Evolutionary conservation across 805 yeast genomes (phyloP).

Genomic region (Metschnikowia cubensis): DNA sequence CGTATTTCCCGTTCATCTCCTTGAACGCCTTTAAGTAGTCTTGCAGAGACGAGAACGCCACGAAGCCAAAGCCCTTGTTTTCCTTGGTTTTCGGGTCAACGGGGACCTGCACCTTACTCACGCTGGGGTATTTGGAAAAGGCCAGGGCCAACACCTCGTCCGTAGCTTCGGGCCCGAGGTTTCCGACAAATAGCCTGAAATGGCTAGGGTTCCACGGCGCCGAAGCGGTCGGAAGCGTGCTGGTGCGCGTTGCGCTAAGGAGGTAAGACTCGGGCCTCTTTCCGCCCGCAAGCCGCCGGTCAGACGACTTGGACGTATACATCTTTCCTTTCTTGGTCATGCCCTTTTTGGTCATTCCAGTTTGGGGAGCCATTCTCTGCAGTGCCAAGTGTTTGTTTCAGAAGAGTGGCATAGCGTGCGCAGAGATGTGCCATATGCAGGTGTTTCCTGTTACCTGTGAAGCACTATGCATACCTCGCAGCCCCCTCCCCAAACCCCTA

Average conservation of each 20-base stretch:
- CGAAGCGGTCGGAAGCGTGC: slow-evolving; percentile 17
- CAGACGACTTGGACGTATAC: slow-evolving; percentile 45
- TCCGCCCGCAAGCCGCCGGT: slow-evolving; percentile 53
- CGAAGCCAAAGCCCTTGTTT: slow-evolving; percentile 71
- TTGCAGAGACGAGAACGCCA: slow-evolving; percentile 58
- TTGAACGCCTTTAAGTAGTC: slow-evolving; percentile 70
- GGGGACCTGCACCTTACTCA: slow-evolving; percentile 60
- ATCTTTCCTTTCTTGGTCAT: slow-evolving; percentile 16
- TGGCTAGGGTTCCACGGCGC: slow-evolving; percentile 70
- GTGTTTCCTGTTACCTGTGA: neutral
- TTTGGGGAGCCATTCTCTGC: slow-evolving; percentile 2
- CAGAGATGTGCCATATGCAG: neutral
- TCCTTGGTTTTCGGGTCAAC: slow-evolving; percentile 42
- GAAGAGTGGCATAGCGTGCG: neutral
- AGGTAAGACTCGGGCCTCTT: slow-evolving; percentile 35
- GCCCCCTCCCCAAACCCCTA: too few species aligned
- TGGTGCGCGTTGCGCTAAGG: slow-evolving; percentile 7
- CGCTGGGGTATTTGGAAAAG: slow-evolving; percentile 48
- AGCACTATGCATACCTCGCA: too few species aligned
- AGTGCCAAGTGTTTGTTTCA: neutral
- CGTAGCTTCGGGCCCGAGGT: slow-evolving; percentile 62
- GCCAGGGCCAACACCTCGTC: slow-evolving; percentile 54
- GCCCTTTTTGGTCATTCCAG: slow-evolving; percentile 11
- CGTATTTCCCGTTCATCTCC: slow-evolving; percentile 71
- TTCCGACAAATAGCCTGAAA: slow-evolving; percentile 72